phyloP scores from a whole-genome alignment of 1,284 basidiomycete species.

The Moniliophthora roreri region DNA sequence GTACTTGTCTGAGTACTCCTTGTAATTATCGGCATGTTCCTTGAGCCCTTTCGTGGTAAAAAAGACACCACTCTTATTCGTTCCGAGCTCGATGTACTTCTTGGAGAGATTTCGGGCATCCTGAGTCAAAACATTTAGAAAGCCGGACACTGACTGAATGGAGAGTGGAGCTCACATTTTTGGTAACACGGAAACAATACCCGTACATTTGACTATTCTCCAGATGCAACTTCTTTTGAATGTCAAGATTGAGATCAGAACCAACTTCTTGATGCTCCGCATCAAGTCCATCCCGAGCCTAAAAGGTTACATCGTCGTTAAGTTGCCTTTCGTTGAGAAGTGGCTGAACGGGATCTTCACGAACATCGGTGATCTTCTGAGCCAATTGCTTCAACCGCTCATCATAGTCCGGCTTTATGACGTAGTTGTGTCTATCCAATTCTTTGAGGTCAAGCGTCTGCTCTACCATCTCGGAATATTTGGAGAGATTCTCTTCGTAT shows the following conservation, averaged over 20 bases:
- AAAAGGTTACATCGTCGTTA: not conserved
- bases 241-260: conserved; percentile 78
- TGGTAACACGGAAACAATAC: conserved; percentile 92
- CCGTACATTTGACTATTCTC: conserved; percentile 93
- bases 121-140: conserved; percentile 36
- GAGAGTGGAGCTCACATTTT: conserved; percentile 63
- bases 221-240: conserved; percentile 95
- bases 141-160: not conserved
- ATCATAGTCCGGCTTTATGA: conserved; percentile 93
- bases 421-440: conserved; percentile 82
- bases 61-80: conserved; percentile 86
- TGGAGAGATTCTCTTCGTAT: conserved; percentile 61
- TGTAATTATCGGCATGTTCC: conserved; percentile 73
- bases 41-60: conserved; percentile 88
- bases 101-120: conserved; percentile 81
- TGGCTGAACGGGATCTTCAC: conserved; percentile 4
- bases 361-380: conserved; percentile 61
- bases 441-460: conserved; percentile 92
- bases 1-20: conserved; percentile 72
- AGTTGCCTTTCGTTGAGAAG: not conserved
- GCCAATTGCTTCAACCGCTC: conserved; percentile 72
- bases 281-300: conserved; percentile 82
- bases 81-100: conserved; percentile 84
- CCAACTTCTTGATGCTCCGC: conserved; percentile 79
- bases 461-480: conserved; percentile 94